phyloP scores from a whole-genome alignment of 192 early-diverging fungal genomes.

The Spizellomyces punctatus region DNA sequence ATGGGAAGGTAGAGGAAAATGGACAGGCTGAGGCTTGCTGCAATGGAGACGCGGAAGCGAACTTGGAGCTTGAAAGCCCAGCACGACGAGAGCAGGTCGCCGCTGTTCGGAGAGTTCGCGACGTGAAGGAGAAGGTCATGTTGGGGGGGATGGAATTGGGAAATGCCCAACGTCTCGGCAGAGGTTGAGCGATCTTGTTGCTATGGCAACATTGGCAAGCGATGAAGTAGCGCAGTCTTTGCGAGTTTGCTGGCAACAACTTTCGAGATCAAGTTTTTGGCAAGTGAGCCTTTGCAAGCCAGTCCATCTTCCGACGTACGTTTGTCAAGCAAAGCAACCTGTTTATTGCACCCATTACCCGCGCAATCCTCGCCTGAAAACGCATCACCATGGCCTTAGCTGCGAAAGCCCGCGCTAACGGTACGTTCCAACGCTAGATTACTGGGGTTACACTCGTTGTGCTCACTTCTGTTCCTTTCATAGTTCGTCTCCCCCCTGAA shows the following conservation, averaged over 20 bases:
- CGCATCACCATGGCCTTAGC: conserved; percentile 26
- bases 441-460: too few relatives aligned
- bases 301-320: not conserved
- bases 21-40: too few relatives aligned
- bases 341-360: not conserved
- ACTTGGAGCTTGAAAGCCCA: too few relatives aligned
- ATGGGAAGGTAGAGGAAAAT: not conserved
- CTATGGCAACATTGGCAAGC: not conserved
- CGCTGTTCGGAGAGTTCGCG: too few relatives aligned
- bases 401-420: conserved; percentile 25
- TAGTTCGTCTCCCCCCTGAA: conserved; percentile 82
- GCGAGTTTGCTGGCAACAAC: not conserved
- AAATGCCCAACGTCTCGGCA: too few relatives aligned
- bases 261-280: not conserved
- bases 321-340: not conserved
- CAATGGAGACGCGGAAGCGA: too few relatives aligned
- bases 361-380: not conserved
- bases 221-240: not conserved
- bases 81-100: too few relatives aligned
- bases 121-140: too few relatives aligned
- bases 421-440: too few relatives aligned
- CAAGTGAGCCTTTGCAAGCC: not conserved
- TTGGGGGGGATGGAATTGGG: too few relatives aligned
- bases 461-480: conserved; percentile 8
- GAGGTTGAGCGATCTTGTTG: not conserved